phyloP scores from a whole-genome alignment of 2,329 filamentous ascomycete species.

The Emmonsia crescens region DNA sequence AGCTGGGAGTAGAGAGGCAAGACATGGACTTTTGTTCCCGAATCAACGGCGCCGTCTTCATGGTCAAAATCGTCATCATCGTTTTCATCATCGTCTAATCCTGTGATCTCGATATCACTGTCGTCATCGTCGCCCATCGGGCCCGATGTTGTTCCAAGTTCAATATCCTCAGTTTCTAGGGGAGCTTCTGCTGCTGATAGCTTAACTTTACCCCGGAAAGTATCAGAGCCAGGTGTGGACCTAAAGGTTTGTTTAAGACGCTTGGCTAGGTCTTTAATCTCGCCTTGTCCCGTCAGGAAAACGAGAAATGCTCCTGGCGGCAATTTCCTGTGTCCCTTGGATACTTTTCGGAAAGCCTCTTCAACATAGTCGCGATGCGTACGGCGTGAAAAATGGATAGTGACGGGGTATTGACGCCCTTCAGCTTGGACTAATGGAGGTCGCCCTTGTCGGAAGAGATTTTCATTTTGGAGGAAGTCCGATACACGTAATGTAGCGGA shows the following conservation, averaged over 20 bases:
- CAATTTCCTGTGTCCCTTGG: constrained; percentile 75
- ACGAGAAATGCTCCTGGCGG: constrained; percentile 86
- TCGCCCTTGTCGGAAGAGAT: constrained; percentile 59
- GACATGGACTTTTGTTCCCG: constrained; percentile 65
- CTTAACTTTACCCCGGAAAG: constrained; percentile 55
- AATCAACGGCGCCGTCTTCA: constrained; percentile 46
- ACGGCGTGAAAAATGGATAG: constrained; percentile 72
- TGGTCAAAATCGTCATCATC: constrained; percentile 59
- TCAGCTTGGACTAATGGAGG: constrained; percentile 84
- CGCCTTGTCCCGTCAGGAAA: constrained; percentile 86
- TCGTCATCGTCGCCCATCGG: constrained; percentile 44
- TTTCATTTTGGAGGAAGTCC: constrained; percentile 76
- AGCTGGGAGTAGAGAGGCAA: constrained; percentile 90
- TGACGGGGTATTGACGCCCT: constrained; percentile 83
- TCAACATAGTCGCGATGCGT: constrained; percentile 84
- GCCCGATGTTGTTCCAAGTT: constrained; percentile 50
- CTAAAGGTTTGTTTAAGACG: constrained; percentile 59
- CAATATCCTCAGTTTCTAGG: constrained; percentile 75
- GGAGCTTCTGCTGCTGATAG: constrained; percentile 68
- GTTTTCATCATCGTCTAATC: constrained; percentile 45
- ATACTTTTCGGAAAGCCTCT: constrained; percentile 79
- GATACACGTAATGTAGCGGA: constrained; percentile 86
- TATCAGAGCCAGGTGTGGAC: constrained; percentile 39
- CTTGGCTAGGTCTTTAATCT: constrained; percentile 77
- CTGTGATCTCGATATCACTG: constrained; percentile 50